Percentiles rank a stretch among this genome's conserved stretches.
phyloP scores from a whole-genome alignment of 164 flowering plant species.

The Litsea cubeba region DNA sequence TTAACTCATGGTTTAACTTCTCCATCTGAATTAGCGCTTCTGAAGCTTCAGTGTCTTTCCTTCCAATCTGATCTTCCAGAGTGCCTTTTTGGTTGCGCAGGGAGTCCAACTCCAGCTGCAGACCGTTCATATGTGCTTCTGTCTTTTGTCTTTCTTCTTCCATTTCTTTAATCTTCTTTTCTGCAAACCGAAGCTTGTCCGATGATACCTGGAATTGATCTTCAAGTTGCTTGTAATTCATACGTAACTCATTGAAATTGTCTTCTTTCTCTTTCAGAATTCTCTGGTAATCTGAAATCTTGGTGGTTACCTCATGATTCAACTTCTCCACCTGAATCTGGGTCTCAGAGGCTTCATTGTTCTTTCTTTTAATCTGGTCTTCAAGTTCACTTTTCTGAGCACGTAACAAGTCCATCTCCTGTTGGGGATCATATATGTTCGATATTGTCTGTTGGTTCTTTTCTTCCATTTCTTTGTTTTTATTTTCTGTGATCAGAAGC shows the following conservation, averaged over 20 bases:
- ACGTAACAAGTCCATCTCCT: constrained; percentile 27
- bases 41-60: constrained; percentile 12
- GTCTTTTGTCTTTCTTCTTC: constrained; percentile 9
- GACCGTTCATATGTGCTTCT: constrained; percentile 13
- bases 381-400: constrained; percentile 31
- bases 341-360: constrained; percentile 11
- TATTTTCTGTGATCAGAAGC: constrained; percentile 25
- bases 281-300: constrained; percentile 10
- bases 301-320: constrained; percentile 3
- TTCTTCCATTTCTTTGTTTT: constrained; percentile 28
- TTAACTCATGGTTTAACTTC: constrained; percentile 1
- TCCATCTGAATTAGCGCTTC: constrained; percentile 6
- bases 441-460: constrained; percentile 17
- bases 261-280: constrained; percentile 9
- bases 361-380: constrained; percentile 25
- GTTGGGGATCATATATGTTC: constrained; percentile 23
- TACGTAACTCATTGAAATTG: constrained; percentile 1
- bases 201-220: constrained; percentile 1
- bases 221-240: not conserved
- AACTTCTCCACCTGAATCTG: constrained; percentile 13
- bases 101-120: constrained; percentile 31
- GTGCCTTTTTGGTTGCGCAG: constrained; percentile 24
- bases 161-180: constrained; percentile 11
- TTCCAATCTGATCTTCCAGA: constrained; percentile 28
- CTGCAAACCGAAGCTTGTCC: constrained; percentile 10